Evolutionary conservation across 2,329 filamentous ascomycete species (phyloP).

Genomic region (Helotiales sp.): DNA sequence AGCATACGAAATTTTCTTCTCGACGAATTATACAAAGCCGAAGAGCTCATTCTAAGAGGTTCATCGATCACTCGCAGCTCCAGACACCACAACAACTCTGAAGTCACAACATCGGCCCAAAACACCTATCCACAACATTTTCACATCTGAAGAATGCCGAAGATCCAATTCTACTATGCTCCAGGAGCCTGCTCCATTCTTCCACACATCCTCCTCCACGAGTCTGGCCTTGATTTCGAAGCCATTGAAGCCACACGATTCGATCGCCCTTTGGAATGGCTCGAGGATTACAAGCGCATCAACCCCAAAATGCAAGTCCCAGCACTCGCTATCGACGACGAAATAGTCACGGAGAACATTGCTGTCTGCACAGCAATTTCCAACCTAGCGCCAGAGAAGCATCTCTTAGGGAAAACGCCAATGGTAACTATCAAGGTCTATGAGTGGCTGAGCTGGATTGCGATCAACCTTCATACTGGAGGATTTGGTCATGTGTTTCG

Average conservation of each 20-base stretch:
- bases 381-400: conserved; percentile 38
- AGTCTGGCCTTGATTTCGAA: conserved; percentile 36
- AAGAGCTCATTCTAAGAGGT: too few species aligned
- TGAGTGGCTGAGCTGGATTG: conserved; percentile 47
- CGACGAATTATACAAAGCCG: too few species aligned
- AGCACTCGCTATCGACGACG: conserved; percentile 38
- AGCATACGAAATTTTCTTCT: too few species aligned
- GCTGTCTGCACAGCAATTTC: conserved; percentile 44
- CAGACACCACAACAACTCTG: background rate
- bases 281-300: conserved; percentile 34
- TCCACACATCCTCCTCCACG: conserved; percentile 43
- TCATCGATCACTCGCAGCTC: too few species aligned
- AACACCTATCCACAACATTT: background rate
- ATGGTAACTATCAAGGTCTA: conserved; percentile 42
- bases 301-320: conserved; percentile 45
- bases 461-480: conserved; percentile 42
- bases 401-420: conserved; percentile 40
- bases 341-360: conserved; percentile 44
- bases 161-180: conserved; percentile 39
- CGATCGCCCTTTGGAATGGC: conserved; percentile 20
- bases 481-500: conserved; percentile 40
- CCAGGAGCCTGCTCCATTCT: conserved; percentile 43
- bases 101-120: background rate
- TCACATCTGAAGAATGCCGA: conserved; percentile 19
- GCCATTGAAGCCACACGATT: conserved; percentile 18